These are phyloP conservation scores for Sclerotinia trifoliorum DNA, from an alignment of 2,329 filamentous ascomycete genomes.

Conservation along the genomic window DNA sequence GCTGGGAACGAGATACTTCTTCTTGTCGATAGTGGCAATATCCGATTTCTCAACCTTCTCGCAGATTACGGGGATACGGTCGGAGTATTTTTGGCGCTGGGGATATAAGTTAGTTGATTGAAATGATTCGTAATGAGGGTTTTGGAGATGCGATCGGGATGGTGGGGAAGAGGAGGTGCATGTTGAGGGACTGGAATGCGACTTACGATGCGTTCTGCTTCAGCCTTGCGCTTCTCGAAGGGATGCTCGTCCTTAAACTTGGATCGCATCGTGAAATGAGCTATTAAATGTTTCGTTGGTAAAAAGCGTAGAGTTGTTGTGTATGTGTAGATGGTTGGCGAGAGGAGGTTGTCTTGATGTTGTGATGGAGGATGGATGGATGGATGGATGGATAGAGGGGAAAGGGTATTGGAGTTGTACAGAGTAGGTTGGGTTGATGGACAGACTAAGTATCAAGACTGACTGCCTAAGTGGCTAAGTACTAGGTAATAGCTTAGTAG, in stretches of 20 bases:
- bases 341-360: neutral
- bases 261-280: slow-evolving; percentile 76
- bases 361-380: slow-evolving; percentile 19
- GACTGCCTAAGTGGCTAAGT: neutral
- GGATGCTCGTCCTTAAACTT: slow-evolving; percentile 99
- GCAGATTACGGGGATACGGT: slow-evolving; percentile 98
- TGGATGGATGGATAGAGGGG: slow-evolving; percentile 10
- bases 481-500: neutral
- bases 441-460: slow-evolving; percentile 8
- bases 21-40: slow-evolving; percentile 99
- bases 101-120: neutral
- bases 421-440: neutral
- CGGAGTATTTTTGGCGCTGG: slow-evolving; percentile 89
- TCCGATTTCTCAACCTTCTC: slow-evolving; percentile 99
- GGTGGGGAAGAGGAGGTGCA: slow-evolving; percentile 17
- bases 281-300: slow-evolving; percentile 26
- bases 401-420: neutral
- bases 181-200: slow-evolving; percentile 19
- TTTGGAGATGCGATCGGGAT: slow-evolving; percentile 21
- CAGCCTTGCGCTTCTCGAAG: slow-evolving; percentile 99
- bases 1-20: slow-evolving; percentile 98
- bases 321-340: neutral
- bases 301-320: slow-evolving; percentile 1
- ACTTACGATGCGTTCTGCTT: slow-evolving; percentile 73
- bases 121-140: slow-evolving; percentile 14